Conservation (phyloP, 352 stramenopile genomes). For the Pythium pyrilobum region DNA sequence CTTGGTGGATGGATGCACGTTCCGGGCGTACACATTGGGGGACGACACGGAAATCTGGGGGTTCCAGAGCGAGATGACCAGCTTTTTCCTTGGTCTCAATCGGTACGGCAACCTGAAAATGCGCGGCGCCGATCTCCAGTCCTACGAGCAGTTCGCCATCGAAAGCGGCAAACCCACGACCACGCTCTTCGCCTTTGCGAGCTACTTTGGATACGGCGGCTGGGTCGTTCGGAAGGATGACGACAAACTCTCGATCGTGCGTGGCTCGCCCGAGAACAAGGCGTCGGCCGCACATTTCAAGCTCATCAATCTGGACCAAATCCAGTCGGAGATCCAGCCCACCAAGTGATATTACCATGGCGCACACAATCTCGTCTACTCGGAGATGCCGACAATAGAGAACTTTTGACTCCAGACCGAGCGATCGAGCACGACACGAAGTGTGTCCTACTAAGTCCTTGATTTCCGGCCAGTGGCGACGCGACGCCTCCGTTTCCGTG, state of each 20-base stretch:
- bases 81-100: constrained; percentile 66
- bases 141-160: constrained; percentile 76
- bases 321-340: constrained; percentile 7
- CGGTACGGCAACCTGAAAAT: constrained; percentile 65
- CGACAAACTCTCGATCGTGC: constrained; percentile 40
- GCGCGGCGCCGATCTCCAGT: constrained; percentile 47
- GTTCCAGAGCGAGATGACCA: constrained; percentile 68
- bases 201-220: constrained; percentile 66
- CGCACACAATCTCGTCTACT: not conserved
- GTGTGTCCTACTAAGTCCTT: too few relatives aligned
- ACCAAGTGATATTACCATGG: constrained; percentile 3
- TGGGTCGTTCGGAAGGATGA: constrained; percentile 38
- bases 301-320: constrained; percentile 51
- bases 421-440: too few relatives aligned
- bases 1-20: constrained; percentile 53
- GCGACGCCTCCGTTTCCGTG: too few relatives aligned
- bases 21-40: constrained; percentile 69
- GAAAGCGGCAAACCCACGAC: constrained; percentile 39
- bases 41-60: constrained; percentile 76
- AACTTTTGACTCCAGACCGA: too few relatives aligned
- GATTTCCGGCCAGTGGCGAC: too few relatives aligned
- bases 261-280: constrained; percentile 67
- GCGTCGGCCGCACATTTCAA: constrained; percentile 43
- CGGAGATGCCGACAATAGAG: not conserved
- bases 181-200: constrained; percentile 57